Conservation (phyloP, 2,329 filamentous ascomycete genomes). For the Xylaria sp. region DNA sequence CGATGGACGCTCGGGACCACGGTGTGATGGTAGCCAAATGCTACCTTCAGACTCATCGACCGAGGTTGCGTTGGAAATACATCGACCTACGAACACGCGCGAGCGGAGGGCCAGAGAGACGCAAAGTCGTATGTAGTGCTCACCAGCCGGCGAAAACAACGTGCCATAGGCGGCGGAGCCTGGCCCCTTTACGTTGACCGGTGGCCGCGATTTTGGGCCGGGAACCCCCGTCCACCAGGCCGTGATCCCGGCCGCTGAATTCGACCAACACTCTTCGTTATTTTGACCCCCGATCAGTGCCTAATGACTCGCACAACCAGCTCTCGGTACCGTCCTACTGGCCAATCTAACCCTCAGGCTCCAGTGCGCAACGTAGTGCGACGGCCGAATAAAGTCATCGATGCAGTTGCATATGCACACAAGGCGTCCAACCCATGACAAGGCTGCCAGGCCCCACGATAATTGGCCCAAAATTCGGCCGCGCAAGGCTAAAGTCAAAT, state of each 20-base stretch:
- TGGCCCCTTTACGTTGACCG: constrained; percentile 39
- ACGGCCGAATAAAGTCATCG: constrained; percentile 25
- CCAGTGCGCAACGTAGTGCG: constrained; percentile 39
- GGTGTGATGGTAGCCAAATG: constrained; percentile 9
- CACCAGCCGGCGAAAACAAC: constrained; percentile 20
- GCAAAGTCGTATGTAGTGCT: constrained; percentile 20
- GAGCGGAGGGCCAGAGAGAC: constrained; percentile 18
- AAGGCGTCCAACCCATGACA: constrained; percentile 32
- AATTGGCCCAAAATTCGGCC: constrained; percentile 13
- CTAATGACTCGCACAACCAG: constrained; percentile 43
- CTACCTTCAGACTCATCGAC: constrained; percentile 15
- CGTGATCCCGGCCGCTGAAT: constrained; percentile 41
- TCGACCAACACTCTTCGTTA: constrained; percentile 38
- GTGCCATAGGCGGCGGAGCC: constrained; percentile 43
- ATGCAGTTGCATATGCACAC: constrained; percentile 27
- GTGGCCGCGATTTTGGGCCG: constrained; percentile 37
- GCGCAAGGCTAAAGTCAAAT: constrained; percentile 30
- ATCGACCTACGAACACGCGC: constrained; percentile 19
- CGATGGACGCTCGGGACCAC: constrained; percentile 11
- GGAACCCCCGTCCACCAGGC: constrained; percentile 39
- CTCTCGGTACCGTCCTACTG: constrained; percentile 37
- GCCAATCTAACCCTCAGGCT: constrained; percentile 40
- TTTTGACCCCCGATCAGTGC: constrained; percentile 45
- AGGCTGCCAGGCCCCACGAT: constrained; percentile 35
- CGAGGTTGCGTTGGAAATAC: constrained; percentile 11